These are phyloP conservation scores for Ramularia endophylla DNA, from an alignment of 2,329 filamentous ascomycete species.

Conservation along the genomic window DNA sequence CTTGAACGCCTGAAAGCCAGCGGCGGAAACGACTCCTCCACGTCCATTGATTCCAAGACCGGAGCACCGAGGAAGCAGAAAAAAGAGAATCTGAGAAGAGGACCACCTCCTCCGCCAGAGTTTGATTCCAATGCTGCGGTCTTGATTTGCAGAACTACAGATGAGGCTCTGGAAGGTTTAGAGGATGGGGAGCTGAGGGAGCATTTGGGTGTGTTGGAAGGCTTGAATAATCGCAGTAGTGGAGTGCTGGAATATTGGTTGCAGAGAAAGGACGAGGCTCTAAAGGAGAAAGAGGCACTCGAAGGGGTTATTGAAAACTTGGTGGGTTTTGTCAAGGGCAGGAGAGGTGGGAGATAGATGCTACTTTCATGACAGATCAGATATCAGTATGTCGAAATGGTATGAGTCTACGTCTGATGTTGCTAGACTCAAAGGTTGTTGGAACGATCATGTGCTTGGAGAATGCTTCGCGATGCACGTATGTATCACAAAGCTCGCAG, in stretches of 20 bases:
- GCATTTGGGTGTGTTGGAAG: slow-evolving; percentile 65
- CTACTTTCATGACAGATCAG: too few species aligned
- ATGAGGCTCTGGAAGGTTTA: slow-evolving; percentile 73
- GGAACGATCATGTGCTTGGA: too few species aligned
- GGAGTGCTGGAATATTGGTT: slow-evolving; percentile 84
- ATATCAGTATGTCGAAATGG: too few species aligned
- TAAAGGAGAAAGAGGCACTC: slow-evolving; percentile 88
- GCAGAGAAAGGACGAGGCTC: slow-evolving; percentile 74
- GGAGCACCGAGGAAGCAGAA: slow-evolving; percentile 15
- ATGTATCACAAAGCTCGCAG: too few species aligned
- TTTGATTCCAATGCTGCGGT: slow-evolving; percentile 74
- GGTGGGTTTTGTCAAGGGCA: slow-evolving; percentile 64
- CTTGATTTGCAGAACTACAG: slow-evolving; percentile 75
- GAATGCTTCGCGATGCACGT: too few species aligned
- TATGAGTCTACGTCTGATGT: too few species aligned
- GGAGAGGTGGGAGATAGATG: slow-evolving; percentile 38
- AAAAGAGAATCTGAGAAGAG: slow-evolving; percentile 37
- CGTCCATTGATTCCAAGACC: slow-evolving; percentile 28
- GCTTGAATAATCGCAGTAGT: slow-evolving; percentile 64
- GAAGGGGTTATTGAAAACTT: slow-evolving; percentile 96
- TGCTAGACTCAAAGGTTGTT: too few species aligned
- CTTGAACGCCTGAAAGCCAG: slow-evolving; percentile 33
- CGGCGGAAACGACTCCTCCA: slow-evolving; percentile 25
- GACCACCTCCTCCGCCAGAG: slow-evolving; percentile 63
- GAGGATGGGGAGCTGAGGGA: slow-evolving; percentile 67